Conservation (phyloP, 306 rosid species). For the Pterocarpus macrocarpus region DNA sequence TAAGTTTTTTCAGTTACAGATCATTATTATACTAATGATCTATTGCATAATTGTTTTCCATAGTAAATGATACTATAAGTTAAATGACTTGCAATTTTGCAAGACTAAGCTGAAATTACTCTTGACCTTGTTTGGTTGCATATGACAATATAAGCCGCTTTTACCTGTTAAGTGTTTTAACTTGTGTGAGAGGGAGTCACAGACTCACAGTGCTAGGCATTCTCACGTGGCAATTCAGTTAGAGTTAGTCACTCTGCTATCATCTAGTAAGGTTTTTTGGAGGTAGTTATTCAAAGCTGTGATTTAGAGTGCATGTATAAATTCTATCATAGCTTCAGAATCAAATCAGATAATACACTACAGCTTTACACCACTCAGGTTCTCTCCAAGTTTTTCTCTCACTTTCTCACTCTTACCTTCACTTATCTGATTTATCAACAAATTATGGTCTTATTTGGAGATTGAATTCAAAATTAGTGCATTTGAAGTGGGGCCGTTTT, state of each 20-base stretch:
- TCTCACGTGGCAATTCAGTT: too few species aligned
- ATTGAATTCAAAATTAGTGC: background rate
- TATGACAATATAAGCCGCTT: conserved; percentile 26
- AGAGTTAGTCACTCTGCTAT: too few species aligned
- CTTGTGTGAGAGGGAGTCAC: background rate
- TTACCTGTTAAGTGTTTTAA: background rate
- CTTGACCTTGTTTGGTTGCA: conserved; percentile 24
- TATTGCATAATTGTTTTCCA: conserved; percentile 2
- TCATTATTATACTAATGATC: conserved; percentile 22
- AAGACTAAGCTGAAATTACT: conserved; percentile 6
- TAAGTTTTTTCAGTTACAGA: conserved; percentile 28
- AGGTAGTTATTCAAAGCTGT: too few species aligned
- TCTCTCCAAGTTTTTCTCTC: background rate
- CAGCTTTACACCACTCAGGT: too few species aligned
- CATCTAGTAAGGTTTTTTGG: too few species aligned
- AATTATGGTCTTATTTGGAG: conserved; percentile 24
- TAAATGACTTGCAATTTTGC: background rate
- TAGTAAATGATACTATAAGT: background rate
- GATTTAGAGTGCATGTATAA: too few species aligned
- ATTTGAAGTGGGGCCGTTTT: background rate
- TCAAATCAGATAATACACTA: too few species aligned
- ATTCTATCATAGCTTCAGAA: too few species aligned
- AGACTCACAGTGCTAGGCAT: too few species aligned
- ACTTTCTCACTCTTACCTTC: background rate
- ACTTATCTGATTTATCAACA: background rate